Evolutionary conservation across 257 asterid genomes (phyloP).

Genomic region (Prunella vulgaris): DNA sequence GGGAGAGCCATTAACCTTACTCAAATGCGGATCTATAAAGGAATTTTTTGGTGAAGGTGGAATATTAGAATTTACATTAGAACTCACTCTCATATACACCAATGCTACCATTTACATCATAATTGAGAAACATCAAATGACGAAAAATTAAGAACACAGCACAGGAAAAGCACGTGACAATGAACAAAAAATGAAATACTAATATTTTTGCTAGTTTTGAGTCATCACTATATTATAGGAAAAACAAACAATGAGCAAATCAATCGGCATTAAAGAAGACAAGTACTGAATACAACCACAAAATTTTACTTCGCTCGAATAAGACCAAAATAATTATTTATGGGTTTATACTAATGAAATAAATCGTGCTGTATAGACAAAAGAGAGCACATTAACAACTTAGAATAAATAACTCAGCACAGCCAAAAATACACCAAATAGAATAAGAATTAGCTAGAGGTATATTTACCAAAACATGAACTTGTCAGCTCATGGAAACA

Average conservation of each 20-base stretch:
- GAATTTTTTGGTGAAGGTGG: constrained; percentile 8
- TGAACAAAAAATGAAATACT: neutral
- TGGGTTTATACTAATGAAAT: neutral
- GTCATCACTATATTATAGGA: neutral
- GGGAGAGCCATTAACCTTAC: constrained; percentile 28
- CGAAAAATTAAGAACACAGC: neutral
- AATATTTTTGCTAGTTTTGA: constrained; percentile 8
- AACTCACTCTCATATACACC: neutral
- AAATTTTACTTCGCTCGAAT: neutral
- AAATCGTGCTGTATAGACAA: neutral
- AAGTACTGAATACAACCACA: neutral
- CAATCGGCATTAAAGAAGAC: constrained; percentile 7
- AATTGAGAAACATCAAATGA: neutral
- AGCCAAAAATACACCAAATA: neutral
- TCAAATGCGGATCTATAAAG: constrained; percentile 25
- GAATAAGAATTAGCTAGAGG: neutral
- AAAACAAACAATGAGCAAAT: neutral
- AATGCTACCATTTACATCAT: neutral
- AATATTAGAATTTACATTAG: neutral
- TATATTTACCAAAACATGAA: neutral
- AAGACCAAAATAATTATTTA: constrained; percentile 1
- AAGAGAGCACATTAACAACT: neutral
- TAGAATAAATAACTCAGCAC: neutral
- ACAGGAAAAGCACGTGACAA: neutral
- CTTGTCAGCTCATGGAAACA: neutral